These are phyloP conservation scores for Chalciporus sphaerocephalus DNA, from an alignment of 768 basidiomycete genomes.

Conservation along the genomic window DNA sequence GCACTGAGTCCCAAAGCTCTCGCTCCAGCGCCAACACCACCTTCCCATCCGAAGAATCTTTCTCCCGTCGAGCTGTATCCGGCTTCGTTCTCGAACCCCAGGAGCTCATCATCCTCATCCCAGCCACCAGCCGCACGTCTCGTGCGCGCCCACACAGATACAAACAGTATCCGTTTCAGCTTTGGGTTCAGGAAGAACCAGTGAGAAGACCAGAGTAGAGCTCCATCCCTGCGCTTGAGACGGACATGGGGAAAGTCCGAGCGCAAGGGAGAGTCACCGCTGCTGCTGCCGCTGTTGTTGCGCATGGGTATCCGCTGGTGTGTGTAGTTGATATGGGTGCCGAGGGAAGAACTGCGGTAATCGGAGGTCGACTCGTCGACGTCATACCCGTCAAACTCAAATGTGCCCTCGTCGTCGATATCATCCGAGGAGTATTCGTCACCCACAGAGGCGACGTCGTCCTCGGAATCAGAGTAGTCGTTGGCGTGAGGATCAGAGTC, in stretches of 20 bases:
- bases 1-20: slow-evolving; percentile 65
- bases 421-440: slow-evolving; percentile 70
- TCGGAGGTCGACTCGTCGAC: slow-evolving; percentile 44
- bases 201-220: slow-evolving; percentile 91
- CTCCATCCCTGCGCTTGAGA: slow-evolving; percentile 59
- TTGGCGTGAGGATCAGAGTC: slow-evolving; percentile 92
- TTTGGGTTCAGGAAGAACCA: slow-evolving; percentile 97
- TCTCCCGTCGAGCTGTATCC: slow-evolving; percentile 40
- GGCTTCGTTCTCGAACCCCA: slow-evolving; percentile 35
- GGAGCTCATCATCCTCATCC: slow-evolving; percentile 42
- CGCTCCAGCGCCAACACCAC: slow-evolving; percentile 74
- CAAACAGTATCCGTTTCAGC: slow-evolving; percentile 86
- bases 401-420: slow-evolving; percentile 70
- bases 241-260: slow-evolving; percentile 45
- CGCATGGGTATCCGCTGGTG: slow-evolving; percentile 14
- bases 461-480: slow-evolving; percentile 75
- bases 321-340: slow-evolving; percentile 1
- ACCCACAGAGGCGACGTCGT: slow-evolving; percentile 59
- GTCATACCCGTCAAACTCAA: slow-evolving; percentile 81
- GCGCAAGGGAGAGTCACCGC: slow-evolving; percentile 27
- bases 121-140: slow-evolving; percentile 52
- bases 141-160: slow-evolving; percentile 87
- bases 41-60: slow-evolving; percentile 78
- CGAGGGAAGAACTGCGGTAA: slow-evolving; percentile 10
- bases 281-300: slow-evolving; percentile 36